These are phyloP conservation scores for Sporothrix sp. DNA, from an alignment of 2,329 filamentous ascomycete genomes.

Conservation along the genomic window DNA sequence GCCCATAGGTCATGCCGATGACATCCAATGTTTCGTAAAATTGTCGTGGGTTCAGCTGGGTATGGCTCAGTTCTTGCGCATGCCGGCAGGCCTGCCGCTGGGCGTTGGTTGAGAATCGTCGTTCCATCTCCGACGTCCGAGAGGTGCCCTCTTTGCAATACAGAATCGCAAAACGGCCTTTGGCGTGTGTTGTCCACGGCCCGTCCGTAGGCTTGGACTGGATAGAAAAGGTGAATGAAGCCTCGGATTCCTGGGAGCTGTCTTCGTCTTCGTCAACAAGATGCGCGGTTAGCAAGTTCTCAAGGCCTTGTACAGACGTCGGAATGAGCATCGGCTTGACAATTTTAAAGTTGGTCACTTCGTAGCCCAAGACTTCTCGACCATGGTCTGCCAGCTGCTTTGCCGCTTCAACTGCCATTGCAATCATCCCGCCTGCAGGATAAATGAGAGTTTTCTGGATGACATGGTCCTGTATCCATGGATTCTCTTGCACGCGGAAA, in stretches of 20 bases:
- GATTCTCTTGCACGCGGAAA: conserved; percentile 29
- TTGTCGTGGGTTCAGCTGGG: conserved; percentile 32
- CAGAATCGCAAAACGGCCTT: conserved; percentile 21
- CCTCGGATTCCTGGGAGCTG: not conserved
- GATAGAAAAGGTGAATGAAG: conserved; percentile 25
- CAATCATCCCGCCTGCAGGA: conserved; percentile 29
- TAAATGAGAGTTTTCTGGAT: conserved; percentile 28
- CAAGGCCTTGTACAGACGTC: conserved; percentile 29
- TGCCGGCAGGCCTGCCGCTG: conserved; percentile 18
- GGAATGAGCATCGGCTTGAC: conserved; percentile 19
- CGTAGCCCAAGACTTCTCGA: conserved; percentile 10
- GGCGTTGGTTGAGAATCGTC: not conserved
- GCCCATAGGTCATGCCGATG: conserved; percentile 43
- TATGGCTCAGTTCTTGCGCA: conserved; percentile 24
- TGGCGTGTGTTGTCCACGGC: conserved; percentile 32
- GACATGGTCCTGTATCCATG: conserved; percentile 39
- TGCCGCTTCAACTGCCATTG: conserved; percentile 31
- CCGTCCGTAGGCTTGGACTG: conserved; percentile 34
- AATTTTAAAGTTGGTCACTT: conserved; percentile 17
- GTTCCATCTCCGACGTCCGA: not conserved
- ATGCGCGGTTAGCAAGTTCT: conserved; percentile 39
- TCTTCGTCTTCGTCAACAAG: conserved; percentile 13
- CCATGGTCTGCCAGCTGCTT: conserved; percentile 19
- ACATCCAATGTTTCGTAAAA: conserved; percentile 42
- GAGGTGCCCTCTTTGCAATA: not conserved